Evolutionary conservation across 2,329 filamentous ascomycete genomes (phyloP).

Genomic region (Fusarium sp.): DNA sequence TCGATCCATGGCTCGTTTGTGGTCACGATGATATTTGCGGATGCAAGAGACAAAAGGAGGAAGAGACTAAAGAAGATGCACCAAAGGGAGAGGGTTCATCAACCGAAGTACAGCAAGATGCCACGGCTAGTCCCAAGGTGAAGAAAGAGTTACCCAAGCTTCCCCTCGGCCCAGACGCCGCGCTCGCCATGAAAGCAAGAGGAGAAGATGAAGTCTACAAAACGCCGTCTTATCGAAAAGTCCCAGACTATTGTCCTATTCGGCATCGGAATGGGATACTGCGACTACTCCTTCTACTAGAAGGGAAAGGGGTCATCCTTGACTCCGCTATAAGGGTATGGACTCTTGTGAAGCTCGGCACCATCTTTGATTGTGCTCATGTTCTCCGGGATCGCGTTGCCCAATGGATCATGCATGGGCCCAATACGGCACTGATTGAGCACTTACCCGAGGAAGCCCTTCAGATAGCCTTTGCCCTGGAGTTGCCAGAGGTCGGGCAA

Average conservation of each 20-base stretch:
- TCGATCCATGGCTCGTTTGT: constrained; percentile 47
- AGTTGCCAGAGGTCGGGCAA: constrained; percentile 57
- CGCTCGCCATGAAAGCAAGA: constrained; percentile 40
- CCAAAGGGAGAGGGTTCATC: background rate
- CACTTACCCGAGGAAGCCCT: constrained; percentile 71
- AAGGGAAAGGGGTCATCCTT: constrained; percentile 64
- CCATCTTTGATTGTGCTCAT: constrained; percentile 65
- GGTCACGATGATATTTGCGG: constrained; percentile 57
- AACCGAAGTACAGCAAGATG: background rate
- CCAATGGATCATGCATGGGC: constrained; percentile 68
- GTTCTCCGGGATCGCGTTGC: constrained; percentile 62
- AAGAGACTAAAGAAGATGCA: background rate
- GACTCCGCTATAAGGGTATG: constrained; percentile 76
- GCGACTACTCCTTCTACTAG: constrained; percentile 69
- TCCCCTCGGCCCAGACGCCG: constrained; percentile 6
- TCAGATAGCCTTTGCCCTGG: constrained; percentile 64
- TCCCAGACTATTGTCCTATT: constrained; percentile 72
- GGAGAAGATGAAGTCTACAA: constrained; percentile 33
- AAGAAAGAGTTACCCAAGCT: background rate
- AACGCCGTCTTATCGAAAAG: constrained; percentile 49
- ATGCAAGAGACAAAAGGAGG: constrained; percentile 38
- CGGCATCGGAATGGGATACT: constrained; percentile 74
- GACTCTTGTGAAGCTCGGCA: constrained; percentile 73
- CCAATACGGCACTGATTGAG: constrained; percentile 71
- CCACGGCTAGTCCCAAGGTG: background rate